Base-by-base conservation (phyloP, 306 rosid species). In the Inga leiocalycina region DNA sequence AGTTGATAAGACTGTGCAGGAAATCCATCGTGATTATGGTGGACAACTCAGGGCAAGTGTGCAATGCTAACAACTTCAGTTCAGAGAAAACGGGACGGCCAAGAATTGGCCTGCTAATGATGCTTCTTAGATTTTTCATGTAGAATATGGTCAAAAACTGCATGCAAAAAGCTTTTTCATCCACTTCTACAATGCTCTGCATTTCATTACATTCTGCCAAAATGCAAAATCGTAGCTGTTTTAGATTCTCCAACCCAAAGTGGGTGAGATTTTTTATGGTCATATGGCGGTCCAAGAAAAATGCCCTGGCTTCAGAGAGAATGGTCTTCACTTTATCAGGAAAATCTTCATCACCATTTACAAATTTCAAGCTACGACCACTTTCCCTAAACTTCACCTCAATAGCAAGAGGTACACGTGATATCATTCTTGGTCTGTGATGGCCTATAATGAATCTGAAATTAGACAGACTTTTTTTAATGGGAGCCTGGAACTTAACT, bases 381-480 rank as follows among this genome's bases (percentile, higher is more conserved):
- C 7, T 10, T 64, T 12, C 8, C 30, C 1, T 30, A 5, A 64
- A 64, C 39, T 4, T 64, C 9, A 0, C 37, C 16, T 64, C 41
- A 30, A 64, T 5, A 27, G 3, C 3, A 13, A 3, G 39, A 1
- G 20, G 10, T 64, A 64, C 20, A 64, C 17, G 39, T 30, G 69
- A 64, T 30, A 64, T 64, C 6, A 64, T 27, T 13, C 39, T 64
- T 30, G 37, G 69, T 20, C 0, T 64, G 34, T 64, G 41, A 11
- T 11, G 20, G 0, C 69, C 69, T 0, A 30, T 0, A 14, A 64
- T 27, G 41, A 27, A 64, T 12, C 39, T 64, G 0, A 27, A 64
- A 30, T 1, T 13, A 2, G 3, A 1, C 3, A 12, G 10, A 4
- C 17, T 0, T 0, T 4, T 2, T 27, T 27, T 0, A 3, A 11